Evolutionary conservation across 2,329 filamentous ascomycete genomes (phyloP), one percentile per base, ranked within the genome.

Genomic region (Clarireedia homoeocarpa): DNA sequence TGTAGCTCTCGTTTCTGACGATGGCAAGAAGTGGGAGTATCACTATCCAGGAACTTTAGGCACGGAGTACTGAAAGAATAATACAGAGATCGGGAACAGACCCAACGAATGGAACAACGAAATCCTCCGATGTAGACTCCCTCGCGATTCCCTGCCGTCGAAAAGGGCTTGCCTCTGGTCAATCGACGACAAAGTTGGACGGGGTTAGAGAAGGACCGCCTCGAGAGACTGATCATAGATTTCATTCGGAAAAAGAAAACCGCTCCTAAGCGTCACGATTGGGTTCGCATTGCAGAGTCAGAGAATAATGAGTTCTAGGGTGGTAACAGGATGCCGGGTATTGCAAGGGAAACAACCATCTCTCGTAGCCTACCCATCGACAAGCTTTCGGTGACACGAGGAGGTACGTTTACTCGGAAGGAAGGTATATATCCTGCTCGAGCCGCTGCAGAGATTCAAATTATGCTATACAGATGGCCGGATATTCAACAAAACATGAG

Each of bases 111-210:
- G 46, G 52, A 24, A 46, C 20, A 54, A 54, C 4, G 5, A 38
- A 12, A 54, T 54, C 24, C 10, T 54, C 15, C 34, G 36, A 38
- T 45, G 46, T 15, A 54, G 52, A 49, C 17, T 50, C 24, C 52
- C 46, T 6, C 14, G 24, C 9, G 14, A 30, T 54, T 54, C 14
- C 46, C 52, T 49, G 4, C 24, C 14, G 17, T 2, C 3, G 6
- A 9, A 5, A 53, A 26, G 12, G 39, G n/a, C 6, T 12, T 6
- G 20, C 20, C 20, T 42, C 39, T 15, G 2, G 5, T 15, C 40
- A 4, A 4, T 17, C 17, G 40, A 10, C 15, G 12, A 14, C 38
- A 27, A 23, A 23, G 6, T n/a, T 54, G 52, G 52, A 54, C 52
- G 10, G 24, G 27, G 20, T 30, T n/a, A 34, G 52, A 54, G 14